Percentiles rank a stretch among this genome's conserved stretches.
phyloP scores from a whole-genome alignment of 208 protist genomes.

The Acanthamoeba healyi region DNA sequence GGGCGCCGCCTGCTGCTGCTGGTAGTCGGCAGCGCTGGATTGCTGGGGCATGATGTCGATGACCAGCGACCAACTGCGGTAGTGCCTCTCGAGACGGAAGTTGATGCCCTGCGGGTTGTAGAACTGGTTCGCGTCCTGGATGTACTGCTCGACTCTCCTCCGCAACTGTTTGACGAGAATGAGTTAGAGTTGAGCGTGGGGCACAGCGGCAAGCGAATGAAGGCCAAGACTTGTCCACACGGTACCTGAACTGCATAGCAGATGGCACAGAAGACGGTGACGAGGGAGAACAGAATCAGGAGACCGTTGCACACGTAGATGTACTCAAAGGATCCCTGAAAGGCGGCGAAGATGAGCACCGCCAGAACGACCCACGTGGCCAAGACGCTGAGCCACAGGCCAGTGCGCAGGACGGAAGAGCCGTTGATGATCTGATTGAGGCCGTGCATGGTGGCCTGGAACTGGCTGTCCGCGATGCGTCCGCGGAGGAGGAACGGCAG shows the following conservation, averaged over 20 bases:
- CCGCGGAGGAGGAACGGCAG: not conserved
- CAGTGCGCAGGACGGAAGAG: not conserved
- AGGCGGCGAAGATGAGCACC: not conserved
- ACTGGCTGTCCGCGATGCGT: not conserved
- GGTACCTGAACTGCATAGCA: no score
- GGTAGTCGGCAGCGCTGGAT: not conserved
- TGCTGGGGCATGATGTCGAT: slow-evolving; percentile 3
- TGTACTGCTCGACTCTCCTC: not conserved
- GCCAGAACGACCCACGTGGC: not conserved
- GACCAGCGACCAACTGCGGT: slow-evolving; percentile 4
- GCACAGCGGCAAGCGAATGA: no score
- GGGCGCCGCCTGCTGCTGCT: not conserved
- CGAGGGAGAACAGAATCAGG: no score
- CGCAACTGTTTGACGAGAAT: not conserved
- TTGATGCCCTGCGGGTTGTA: slow-evolving; percentile 28
- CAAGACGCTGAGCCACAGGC: not conserved
- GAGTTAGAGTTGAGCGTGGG: no score
- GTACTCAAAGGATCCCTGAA: no score
- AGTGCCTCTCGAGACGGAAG: not conserved
- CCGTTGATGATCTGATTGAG: not conserved
- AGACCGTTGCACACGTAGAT: no score
- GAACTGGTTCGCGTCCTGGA: not conserved
- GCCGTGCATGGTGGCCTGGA: not conserved
- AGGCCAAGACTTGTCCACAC: no score
- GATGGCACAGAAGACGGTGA: no score